Evolutionary conservation across 2,329 filamentous ascomycete species (phyloP).

Genomic region (Diplocarpon rosae): DNA sequence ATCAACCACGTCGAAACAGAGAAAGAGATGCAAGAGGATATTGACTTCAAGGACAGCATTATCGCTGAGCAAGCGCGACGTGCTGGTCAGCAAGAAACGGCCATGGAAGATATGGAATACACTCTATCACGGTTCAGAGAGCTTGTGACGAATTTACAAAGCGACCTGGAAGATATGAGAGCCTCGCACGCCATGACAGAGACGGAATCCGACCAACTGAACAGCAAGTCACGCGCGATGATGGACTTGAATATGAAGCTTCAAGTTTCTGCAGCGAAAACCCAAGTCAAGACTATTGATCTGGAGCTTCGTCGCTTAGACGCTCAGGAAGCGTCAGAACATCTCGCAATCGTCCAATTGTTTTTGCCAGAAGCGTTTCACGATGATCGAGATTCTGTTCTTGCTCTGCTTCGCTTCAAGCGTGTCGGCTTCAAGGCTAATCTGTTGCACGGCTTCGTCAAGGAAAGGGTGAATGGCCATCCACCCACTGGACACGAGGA

Average conservation of each 20-base stretch:
- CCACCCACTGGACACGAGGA: conserved; percentile 60
- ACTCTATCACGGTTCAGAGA: conserved; percentile 82
- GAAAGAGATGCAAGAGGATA: conserved; percentile 86
- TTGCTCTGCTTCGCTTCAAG: conserved; percentile 79
- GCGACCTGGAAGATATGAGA: conserved; percentile 81
- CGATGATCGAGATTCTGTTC: conserved; percentile 72
- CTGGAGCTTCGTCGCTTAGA: conserved; percentile 78
- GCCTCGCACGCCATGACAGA: conserved; percentile 89
- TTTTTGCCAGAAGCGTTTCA: conserved; percentile 82
- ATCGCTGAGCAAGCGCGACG: conserved; percentile 72
- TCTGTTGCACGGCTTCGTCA: conserved; percentile 66
- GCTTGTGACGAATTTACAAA: conserved; percentile 74
- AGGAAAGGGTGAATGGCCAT: conserved; percentile 62
- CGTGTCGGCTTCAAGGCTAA: conserved; percentile 80
- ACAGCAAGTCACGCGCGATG: conserved; percentile 81
- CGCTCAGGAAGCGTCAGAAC: conserved; percentile 78
- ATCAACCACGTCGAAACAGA: conserved; percentile 87
- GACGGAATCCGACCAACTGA: conserved; percentile 82
- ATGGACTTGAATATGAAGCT: conserved; percentile 94
- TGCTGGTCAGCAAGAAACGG: conserved; percentile 64
- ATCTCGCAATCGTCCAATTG: conserved; percentile 77
- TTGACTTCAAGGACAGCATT: conserved; percentile 77
- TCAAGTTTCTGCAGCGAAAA: conserved; percentile 79
- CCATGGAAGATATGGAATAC: conserved; percentile 80
- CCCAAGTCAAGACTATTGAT: conserved; percentile 89